A percentile compares a stretch with the other conserved stretches of the same genome.
These are phyloP conservation scores for Penicillium janthinellum DNA, from an alignment of 2,329 filamentous ascomycete species.

Conservation along the genomic window DNA sequence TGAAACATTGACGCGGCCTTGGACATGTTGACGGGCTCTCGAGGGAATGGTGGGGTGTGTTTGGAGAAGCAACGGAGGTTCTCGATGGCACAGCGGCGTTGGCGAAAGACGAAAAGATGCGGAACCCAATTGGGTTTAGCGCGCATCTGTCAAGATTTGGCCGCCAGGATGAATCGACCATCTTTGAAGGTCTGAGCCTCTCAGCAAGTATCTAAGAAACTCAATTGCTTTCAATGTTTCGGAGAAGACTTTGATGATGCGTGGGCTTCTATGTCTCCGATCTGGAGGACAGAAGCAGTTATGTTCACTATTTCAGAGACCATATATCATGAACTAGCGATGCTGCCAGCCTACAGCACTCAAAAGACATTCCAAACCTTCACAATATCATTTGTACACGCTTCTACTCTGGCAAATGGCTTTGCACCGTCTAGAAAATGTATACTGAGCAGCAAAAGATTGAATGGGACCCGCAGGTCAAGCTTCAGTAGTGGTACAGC, in stretches of 20 bases:
- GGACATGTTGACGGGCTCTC: slow-evolving; percentile 22
- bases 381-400: not conserved
- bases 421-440: not conserved
- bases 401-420: not conserved
- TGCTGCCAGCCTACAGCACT: not conserved
- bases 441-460: not conserved
- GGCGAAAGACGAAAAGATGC: slow-evolving; percentile 27
- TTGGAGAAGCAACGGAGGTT: slow-evolving; percentile 15
- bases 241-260: too few species aligned
- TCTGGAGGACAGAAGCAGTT: too few species aligned
- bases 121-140: slow-evolving; percentile 32
- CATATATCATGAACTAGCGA: not conserved
- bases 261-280: too few species aligned
- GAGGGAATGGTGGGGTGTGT: slow-evolving; percentile 8
- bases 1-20: slow-evolving; percentile 72
- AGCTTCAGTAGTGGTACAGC: slow-evolving; percentile 39
- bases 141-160: slow-evolving; percentile 14
- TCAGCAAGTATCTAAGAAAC: not conserved
- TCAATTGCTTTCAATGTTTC: not conserved
- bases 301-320: not conserved
- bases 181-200: not conserved
- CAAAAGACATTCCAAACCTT: not conserved
- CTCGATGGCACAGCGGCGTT: slow-evolving; percentile 26
- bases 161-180: not conserved
- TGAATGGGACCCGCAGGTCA: not conserved